Conservation (phyloP, 1,284 basidiomycete species). For the Tilletia walkeri region DNA sequence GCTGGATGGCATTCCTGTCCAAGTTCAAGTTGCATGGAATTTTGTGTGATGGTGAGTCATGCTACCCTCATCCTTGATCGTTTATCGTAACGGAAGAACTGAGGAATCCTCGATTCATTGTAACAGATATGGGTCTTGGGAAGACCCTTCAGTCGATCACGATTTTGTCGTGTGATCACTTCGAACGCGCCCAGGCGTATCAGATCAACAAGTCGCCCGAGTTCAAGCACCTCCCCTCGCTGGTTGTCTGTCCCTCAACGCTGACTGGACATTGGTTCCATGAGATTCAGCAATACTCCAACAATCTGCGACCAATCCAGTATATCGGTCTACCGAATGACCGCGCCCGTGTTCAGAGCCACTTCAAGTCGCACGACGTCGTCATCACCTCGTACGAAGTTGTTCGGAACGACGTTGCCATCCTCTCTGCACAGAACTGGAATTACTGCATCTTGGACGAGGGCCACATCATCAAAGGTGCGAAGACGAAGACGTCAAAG, state of each 20-base stretch:
- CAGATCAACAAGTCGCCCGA: constrained; percentile 72
- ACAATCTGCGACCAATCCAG: constrained; percentile 77
- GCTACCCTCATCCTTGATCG: constrained; percentile 6
- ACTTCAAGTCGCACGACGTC: constrained; percentile 64
- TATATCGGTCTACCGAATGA: constrained; percentile 90
- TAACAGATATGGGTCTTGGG: constrained; percentile 83
- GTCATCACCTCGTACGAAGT: constrained; percentile 97
- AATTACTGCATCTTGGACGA: constrained; percentile 97
- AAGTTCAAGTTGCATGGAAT: constrained; percentile 84
- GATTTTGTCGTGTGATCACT: constrained; percentile 89
- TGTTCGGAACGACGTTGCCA: constrained; percentile 87
- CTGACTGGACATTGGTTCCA: constrained; percentile 97
- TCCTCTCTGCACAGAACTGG: constrained; percentile 73
- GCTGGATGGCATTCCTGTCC: constrained; percentile 96
- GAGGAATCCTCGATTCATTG: neutral
- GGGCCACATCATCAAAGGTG: constrained; percentile 97
- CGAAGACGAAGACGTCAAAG: constrained; percentile 94
- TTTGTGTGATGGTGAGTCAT: constrained; percentile 73
- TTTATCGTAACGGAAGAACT: too few species aligned
- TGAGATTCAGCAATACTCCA: constrained; percentile 89
- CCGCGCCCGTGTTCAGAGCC: constrained; percentile 62
- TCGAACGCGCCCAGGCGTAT: constrained; percentile 74
- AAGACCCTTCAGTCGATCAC: constrained; percentile 98
- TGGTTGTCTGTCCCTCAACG: constrained; percentile 95
- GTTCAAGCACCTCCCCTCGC: constrained; percentile 80